Conservation (phyloP, 169 alveolate species). For the Eimeria nieschulzi region DNA sequence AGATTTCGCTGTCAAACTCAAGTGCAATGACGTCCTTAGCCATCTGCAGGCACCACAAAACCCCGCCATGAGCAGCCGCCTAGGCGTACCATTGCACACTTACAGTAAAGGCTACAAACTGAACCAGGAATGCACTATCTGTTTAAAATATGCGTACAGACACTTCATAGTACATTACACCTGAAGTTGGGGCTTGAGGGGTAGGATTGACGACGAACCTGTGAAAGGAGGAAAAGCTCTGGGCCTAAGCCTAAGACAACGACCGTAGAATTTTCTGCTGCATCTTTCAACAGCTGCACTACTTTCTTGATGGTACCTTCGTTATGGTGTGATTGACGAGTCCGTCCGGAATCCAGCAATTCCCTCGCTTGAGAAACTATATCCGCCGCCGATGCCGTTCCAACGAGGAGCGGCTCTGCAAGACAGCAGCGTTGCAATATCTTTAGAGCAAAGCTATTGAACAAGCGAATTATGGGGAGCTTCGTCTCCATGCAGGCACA, state of each 20-base stretch:
- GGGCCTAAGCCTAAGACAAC: slow-evolving; percentile 26
- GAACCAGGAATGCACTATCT: no score
- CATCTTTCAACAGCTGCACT: neutral
- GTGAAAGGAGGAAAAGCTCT: neutral
- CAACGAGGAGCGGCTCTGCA: neutral
- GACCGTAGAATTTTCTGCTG: slow-evolving; percentile 22
- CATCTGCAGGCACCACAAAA: slow-evolving; percentile 3
- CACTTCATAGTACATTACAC: neutral
- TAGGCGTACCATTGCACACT: no score
- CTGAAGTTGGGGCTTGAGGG: neutral
- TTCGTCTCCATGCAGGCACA: no score
- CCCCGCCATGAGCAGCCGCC: no score
- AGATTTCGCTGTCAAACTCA: neutral
- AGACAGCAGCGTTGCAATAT: neutral
- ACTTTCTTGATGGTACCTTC: neutral
- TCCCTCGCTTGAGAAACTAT: neutral
- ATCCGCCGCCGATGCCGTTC: neutral
- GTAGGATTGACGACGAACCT: neutral
- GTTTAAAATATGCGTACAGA: neutral
- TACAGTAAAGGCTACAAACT: no score
- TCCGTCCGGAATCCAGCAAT: neutral
- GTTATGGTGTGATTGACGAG: neutral
- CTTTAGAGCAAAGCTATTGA: neutral
- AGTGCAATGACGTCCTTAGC: slow-evolving; percentile 34
- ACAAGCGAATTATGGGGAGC: neutral